A percentile compares a stretch with the other conserved stretches of the same genome.
Evolutionary conservation across 2,329 filamentous ascomycete species (phyloP).

Genomic region (Juglanconis oblonga): DNA sequence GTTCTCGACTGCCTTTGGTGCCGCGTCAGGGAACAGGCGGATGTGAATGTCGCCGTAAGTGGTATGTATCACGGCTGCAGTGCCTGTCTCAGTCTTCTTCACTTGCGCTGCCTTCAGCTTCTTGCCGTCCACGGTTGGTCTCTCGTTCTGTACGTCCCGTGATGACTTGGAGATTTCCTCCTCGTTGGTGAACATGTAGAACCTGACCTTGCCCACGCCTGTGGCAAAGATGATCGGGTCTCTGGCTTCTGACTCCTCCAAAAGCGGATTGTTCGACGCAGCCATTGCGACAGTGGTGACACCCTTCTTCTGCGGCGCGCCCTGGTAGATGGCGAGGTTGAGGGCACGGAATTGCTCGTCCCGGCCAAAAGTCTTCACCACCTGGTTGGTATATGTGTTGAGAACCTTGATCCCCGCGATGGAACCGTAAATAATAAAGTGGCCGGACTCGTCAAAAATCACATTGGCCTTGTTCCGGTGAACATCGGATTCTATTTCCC

Average conservation of each 20-base stretch:
- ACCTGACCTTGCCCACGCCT: conserved; percentile 81
- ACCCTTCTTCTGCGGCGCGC: conserved; percentile 89
- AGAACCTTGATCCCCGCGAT: conserved; percentile 91
- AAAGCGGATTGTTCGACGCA: conserved; percentile 85
- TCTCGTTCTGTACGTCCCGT: conserved; percentile 93
- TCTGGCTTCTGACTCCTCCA: conserved; percentile 85
- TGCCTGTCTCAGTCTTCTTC: conserved; percentile 70
- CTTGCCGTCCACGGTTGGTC: conserved; percentile 64
- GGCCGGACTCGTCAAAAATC: conserved; percentile 91
- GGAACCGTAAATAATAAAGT: conserved; percentile 93
- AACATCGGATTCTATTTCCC: conserved; percentile 72
- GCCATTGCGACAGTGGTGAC: conserved; percentile 96
- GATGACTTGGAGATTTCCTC: conserved; percentile 77
- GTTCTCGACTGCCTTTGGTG: conserved; percentile 94
- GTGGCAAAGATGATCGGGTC: conserved; percentile 88
- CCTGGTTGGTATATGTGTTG: conserved; percentile 90
- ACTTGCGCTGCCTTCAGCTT: conserved; percentile 54
- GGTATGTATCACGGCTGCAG: conserved; percentile 82
- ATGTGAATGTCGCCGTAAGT: conserved; percentile 92
- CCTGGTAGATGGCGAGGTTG: conserved; percentile 86
- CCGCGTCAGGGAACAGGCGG: conserved; percentile 86
- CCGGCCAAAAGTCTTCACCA: conserved; percentile 85
- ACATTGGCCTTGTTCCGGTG: conserved; percentile 75
- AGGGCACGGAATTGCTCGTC: conserved; percentile 86
- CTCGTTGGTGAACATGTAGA: conserved; percentile 98